Conservation (phyloP, 202 grass and related monocot species). For the Setaria viridis region DNA sequence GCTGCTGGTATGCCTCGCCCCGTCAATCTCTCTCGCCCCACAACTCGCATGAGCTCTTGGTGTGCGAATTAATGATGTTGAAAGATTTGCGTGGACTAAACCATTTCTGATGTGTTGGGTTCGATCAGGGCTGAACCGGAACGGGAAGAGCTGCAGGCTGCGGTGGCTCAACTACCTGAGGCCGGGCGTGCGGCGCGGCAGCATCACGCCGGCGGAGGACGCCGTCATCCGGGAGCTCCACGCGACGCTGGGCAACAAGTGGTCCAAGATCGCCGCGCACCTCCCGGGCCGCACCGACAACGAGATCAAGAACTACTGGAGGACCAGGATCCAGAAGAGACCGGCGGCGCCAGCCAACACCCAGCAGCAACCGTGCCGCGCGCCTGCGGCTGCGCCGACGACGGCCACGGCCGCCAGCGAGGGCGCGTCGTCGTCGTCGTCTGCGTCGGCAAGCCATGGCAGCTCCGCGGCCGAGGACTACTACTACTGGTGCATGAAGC, state of each 20-base stretch:
- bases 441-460: not conserved
- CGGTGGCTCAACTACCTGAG: constrained; percentile 77
- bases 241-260: constrained; percentile 52
- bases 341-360: not conserved
- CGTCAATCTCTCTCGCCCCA: too few relatives aligned
- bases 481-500: not conserved
- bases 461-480: not conserved
- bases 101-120: not conserved
- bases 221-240: constrained; percentile 66
- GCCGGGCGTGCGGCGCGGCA: constrained; percentile 57
- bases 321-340: constrained; percentile 56
- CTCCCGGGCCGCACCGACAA: constrained; percentile 66
- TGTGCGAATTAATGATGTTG: not conserved
- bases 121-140: constrained; percentile 57
- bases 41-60: not conserved
- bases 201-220: constrained; percentile 65
- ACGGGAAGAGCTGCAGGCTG: constrained; percentile 78
- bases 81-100: not conserved
- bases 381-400: not conserved
- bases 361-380: not conserved
- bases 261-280: constrained; percentile 61
- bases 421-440: not conserved
- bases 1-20: constrained; percentile 41
- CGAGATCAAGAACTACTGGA: constrained; percentile 74
- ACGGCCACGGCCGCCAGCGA: not conserved